phyloP scores from a whole-genome alignment of 2,329 filamentous ascomycete species.

The Fusarium musae region DNA sequence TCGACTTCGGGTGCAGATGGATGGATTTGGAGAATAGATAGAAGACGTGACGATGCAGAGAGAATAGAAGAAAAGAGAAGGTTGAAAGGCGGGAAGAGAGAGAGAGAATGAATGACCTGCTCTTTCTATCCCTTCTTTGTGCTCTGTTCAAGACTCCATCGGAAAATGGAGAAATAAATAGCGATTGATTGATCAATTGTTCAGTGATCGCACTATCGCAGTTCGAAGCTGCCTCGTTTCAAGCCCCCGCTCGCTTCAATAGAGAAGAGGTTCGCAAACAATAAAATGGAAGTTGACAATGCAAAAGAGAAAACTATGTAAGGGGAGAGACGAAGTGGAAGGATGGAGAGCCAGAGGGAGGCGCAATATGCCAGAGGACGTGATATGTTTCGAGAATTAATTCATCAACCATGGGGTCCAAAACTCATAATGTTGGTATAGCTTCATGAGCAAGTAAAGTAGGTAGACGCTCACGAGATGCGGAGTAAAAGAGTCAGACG shows the following conservation, averaged over 20 bases:
- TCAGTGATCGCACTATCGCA: background rate
- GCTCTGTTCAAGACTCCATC: constrained; percentile 1
- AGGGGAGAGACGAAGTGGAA: background rate
- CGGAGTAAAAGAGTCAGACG: constrained; percentile 9
- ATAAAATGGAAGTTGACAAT: background rate
- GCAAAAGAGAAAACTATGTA: background rate
- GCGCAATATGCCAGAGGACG: background rate
- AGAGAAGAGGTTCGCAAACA: background rate
- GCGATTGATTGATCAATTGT: background rate
- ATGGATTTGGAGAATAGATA: background rate
- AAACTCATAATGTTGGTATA: background rate
- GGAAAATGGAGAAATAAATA: background rate
- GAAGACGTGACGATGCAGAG: background rate
- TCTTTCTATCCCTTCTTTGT: constrained; percentile 13
- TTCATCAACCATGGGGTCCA: background rate
- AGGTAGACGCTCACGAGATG: constrained; percentile 5
- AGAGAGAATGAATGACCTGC: background rate
- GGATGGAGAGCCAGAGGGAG: background rate
- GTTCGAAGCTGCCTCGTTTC: constrained; percentile 15
- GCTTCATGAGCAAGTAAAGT: background rate
- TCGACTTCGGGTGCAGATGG: background rate
- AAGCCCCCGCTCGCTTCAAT: constrained; percentile 5
- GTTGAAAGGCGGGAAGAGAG: background rate
- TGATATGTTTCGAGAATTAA: background rate
- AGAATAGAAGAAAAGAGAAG: background rate